A percentile compares a stretch with the other conserved stretches of the same genome.
Evolutionary conservation across 305 asterid genomes (phyloP).

Genomic region (Rubia tinctorum): DNA sequence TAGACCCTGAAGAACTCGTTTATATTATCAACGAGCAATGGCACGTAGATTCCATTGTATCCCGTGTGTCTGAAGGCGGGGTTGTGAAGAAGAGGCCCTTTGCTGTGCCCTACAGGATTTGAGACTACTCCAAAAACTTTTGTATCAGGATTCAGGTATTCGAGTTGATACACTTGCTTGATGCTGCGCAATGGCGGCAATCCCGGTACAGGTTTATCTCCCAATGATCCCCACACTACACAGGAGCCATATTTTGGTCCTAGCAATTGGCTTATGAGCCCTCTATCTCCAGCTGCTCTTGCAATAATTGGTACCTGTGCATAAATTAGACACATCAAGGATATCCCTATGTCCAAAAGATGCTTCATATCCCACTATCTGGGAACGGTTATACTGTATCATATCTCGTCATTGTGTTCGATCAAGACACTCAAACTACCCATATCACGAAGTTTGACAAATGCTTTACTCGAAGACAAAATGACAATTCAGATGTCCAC

Average conservation of each 20-base stretch:
- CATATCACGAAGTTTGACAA: no score
- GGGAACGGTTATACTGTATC: no score
- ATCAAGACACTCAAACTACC: no score
- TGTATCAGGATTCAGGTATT: conserved; percentile 45
- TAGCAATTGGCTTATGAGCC: conserved; percentile 58
- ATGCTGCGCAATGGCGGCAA: conserved; percentile 54
- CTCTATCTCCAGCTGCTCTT: conserved; percentile 60
- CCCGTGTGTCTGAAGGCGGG: conserved; percentile 54
- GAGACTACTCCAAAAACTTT: conserved; percentile 57
- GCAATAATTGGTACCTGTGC: conserved; percentile 50
- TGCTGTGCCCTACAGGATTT: conserved; percentile 67
- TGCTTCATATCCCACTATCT: no score
- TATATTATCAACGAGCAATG: conserved; percentile 56
- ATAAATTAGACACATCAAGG: background rate
- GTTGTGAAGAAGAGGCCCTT: conserved; percentile 66
- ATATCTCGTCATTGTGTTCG: no score
- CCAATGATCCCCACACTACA: conserved; percentile 42
- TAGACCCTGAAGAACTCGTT: conserved; percentile 54
- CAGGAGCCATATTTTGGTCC: conserved; percentile 66
- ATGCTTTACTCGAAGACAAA: no score
- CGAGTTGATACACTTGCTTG: conserved; percentile 47
- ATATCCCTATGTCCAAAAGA: no score
- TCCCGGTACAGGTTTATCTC: conserved; percentile 41
- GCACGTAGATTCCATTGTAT: conserved; percentile 63
- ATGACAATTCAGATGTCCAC: no score